Base-by-base conservation (phyloP, 805 yeast genomes). In the Tetrapisispora namnaoensis region DNA sequence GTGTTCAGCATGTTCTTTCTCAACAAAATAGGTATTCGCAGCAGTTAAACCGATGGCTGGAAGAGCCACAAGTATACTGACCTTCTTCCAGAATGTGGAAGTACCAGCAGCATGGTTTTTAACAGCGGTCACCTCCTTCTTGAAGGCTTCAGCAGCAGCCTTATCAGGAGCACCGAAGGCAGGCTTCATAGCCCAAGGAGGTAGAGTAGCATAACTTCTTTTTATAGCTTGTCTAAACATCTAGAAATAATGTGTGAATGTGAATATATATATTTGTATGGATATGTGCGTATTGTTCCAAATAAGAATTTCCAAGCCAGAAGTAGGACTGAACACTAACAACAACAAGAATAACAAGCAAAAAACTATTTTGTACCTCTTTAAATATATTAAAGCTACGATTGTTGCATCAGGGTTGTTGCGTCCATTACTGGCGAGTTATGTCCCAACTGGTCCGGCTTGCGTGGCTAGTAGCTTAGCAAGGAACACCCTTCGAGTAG, bases 1-100 rank as follows among this genome's bases (percentile, higher is more conserved):
- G 78, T 93, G 99, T 62, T 82, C 77, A 58, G 93, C 89, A 70
- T 93, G 99, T 70, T 84, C 87, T 62, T 76, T 71, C 76, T 91
- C 99, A 65, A 83, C 76, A 60, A 78, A 79, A 70, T 77, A 82
- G 48, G 93, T 87, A 74, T 88, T 88, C 63, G 83, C 75, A 44
- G 93, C 86, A 56, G 91, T 76, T 61, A 79, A 75, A 51, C 77
- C 69, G 59, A 90, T 79, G 47, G 86, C 86, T 60, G 99, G 99
- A 45, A 83, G 68, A 50, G 95, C 95, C 51, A 88, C 80, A 51
- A 78, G 77, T 64, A 78, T 72, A 42, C 95, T 78, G 71, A 91
- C 77, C 69, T 86, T 90, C 70, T 79, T 81, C 99, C 99, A 91
- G 59, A 82, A 73, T 41, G 71, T 70, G 52, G 95, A 76, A 55